These are phyloP conservation scores for Graphilbum fragrans DNA, from an alignment of 2,329 filamentous ascomycete species.

Conservation along the genomic window DNA sequence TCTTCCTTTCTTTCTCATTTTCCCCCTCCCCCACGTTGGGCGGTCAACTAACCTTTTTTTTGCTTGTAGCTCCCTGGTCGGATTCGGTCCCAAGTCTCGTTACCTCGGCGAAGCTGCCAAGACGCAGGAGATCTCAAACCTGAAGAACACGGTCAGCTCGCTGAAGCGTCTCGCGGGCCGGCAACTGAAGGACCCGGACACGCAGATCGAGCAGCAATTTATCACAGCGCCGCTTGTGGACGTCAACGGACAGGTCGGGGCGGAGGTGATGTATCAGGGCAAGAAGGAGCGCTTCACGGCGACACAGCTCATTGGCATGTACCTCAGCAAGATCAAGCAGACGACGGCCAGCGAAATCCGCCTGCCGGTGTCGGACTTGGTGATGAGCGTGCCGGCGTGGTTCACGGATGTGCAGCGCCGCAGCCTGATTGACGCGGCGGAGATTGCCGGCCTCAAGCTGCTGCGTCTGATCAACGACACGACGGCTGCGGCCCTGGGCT, in stretches of 20 bases:
- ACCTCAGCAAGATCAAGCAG: conserved; percentile 83
- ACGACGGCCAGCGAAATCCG: conserved; percentile 80
- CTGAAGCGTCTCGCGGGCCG: conserved; percentile 90
- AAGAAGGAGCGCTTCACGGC: conserved; percentile 95
- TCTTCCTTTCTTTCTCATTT: conserved; percentile 6
- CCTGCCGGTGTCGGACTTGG: conserved; percentile 82
- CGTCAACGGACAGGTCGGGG: conserved; percentile 86
- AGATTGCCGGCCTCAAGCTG: conserved; percentile 86
- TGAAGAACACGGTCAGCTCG: conserved; percentile 94
- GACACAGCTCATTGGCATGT: conserved; percentile 90
- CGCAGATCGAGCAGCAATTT: conserved; percentile 84
- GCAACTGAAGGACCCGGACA: conserved; percentile 76
- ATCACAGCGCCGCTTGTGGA: conserved; percentile 80
- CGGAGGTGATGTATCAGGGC: conserved; percentile 83
- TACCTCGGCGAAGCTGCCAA: conserved; percentile 93
- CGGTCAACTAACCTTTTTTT: conserved; percentile 3
- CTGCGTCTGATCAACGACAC: conserved; percentile 96
- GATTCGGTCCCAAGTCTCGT: conserved; percentile 86
- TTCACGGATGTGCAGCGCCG: conserved; percentile 93
- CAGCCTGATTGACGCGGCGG: conserved; percentile 77
- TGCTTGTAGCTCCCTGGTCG: conserved; percentile 67
- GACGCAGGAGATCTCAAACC: conserved; percentile 97
- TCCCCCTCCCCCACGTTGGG: background rate
- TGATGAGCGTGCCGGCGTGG: conserved; percentile 91
- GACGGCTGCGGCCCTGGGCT: conserved; percentile 88